A percentile compares a stretch with the other conserved stretches of the same genome.
Evolutionary conservation across 2,329 filamentous ascomycete species (phyloP).

Genomic region (Aspergillus ochraceus): DNA sequence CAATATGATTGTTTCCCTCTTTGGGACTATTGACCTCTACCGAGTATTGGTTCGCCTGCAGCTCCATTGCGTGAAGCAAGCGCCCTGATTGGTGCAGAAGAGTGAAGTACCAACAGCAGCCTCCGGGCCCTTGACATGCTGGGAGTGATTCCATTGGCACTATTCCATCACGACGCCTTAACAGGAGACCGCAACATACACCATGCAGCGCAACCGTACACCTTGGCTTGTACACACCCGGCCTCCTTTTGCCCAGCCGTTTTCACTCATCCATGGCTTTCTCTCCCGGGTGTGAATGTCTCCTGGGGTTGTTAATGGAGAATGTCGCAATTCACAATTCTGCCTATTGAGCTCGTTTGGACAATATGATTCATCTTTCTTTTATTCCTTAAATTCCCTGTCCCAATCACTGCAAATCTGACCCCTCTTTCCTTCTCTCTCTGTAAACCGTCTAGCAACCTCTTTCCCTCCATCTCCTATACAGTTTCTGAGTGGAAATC

Average conservation of each 20-base stretch:
- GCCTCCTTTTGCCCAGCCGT: neutral
- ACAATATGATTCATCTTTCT: neutral
- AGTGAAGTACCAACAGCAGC: neutral
- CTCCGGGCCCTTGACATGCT: neutral
- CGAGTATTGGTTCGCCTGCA: neutral
- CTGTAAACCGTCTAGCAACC: neutral
- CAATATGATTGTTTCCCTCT: neutral
- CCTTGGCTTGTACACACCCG: neutral
- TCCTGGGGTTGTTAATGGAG: neutral
- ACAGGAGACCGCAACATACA: neutral
- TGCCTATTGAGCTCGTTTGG: neutral
- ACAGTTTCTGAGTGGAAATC: neutral
- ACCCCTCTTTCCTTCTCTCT: neutral
- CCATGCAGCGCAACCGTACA: neutral
- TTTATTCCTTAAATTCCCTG: neutral
- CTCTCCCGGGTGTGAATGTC: neutral
- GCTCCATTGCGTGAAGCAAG: neutral
- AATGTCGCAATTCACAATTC: neutral
- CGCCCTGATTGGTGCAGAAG: neutral
- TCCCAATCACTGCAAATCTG: neutral
- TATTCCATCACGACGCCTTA: neutral
- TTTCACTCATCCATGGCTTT: neutral
- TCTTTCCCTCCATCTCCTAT: neutral
- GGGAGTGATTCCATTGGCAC: neutral
- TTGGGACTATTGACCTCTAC: neutral